Conservation (phyloP, 495 filamentous ascomycete genomes). For the Penicillium robsamsonii region DNA sequence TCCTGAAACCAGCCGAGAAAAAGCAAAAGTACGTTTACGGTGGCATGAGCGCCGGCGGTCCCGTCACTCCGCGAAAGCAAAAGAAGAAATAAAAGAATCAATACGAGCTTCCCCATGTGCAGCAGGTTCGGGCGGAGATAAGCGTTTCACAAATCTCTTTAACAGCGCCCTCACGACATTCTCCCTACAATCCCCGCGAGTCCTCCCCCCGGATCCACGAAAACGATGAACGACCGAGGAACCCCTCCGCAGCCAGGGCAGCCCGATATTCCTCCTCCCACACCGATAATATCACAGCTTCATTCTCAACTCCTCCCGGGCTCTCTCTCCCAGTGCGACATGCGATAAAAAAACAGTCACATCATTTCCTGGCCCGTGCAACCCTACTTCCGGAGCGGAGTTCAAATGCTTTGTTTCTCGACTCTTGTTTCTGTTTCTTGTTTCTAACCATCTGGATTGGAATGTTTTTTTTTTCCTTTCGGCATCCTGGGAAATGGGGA, state of each 20-base stretch:
- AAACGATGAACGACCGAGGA: conserved; percentile 35
- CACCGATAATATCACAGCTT: conserved; percentile 15
- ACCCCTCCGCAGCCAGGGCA: conserved; percentile 18
- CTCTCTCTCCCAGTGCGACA: conserved; percentile 22
- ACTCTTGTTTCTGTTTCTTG: conserved; percentile 19
- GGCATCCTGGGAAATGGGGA: conserved; percentile 34
- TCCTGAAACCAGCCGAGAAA: conserved; percentile 99
- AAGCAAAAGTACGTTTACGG: conserved; percentile 99
- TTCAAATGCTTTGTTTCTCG: conserved; percentile 21
- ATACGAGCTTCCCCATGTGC: conserved; percentile 80
- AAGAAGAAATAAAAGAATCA: conserved; percentile 75
- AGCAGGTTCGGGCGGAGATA: conserved; percentile 98
- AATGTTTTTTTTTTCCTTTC: conserved; percentile 24
- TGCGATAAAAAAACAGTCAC: conserved; percentile 20
- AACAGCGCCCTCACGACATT: conserved; percentile 25
- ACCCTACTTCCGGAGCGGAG: conserved; percentile 24
- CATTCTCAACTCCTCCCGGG: conserved; percentile 13
- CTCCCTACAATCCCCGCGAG: conserved; percentile 24
- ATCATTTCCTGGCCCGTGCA: conserved; percentile 22
- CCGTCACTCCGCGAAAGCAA: conserved; percentile 87
- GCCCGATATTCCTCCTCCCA: conserved; percentile 17
- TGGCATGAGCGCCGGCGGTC: conserved; percentile 81
- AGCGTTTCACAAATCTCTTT: conserved; percentile 34
- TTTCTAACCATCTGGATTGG: conserved; percentile 34
- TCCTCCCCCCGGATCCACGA: conserved; percentile 26